phyloP scores from a whole-genome alignment of 306 rosid genomes.

The Prinsepia uniflora region DNA sequence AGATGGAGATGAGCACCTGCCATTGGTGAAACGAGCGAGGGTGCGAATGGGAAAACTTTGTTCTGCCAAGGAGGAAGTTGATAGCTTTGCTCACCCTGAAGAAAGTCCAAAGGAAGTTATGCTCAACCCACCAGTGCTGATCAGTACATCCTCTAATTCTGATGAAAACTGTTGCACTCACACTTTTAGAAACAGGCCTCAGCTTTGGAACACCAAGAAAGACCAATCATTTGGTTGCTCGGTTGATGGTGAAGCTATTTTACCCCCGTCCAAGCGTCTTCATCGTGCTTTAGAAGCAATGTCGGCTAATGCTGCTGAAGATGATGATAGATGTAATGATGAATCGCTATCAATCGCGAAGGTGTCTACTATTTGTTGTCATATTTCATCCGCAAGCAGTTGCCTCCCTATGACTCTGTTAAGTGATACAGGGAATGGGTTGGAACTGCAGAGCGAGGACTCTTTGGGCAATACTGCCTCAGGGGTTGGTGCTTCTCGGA shows the following conservation, averaged over 20 bases:
- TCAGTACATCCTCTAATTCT: slow-evolving; percentile 36
- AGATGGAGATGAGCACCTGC: slow-evolving; percentile 91
- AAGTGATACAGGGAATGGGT: slow-evolving; percentile 31
- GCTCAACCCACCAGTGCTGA: slow-evolving; percentile 28
- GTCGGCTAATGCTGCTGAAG: slow-evolving; percentile 94
- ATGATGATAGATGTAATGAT: slow-evolving; percentile 43
- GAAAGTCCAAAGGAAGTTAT: slow-evolving; percentile 49
- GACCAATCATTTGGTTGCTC: slow-evolving; percentile 63
- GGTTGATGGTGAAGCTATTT: slow-evolving; percentile 77
- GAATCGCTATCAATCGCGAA: slow-evolving; percentile 30
- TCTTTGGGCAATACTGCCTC: slow-evolving; percentile 30
- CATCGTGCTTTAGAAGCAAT: slow-evolving; percentile 98
- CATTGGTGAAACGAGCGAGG: slow-evolving; percentile 87
- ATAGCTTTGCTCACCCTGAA: slow-evolving; percentile 33
- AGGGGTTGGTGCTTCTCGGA: slow-evolving; percentile 26
- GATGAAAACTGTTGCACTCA: slow-evolving; percentile 41
- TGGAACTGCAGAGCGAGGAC: slow-evolving; percentile 27
- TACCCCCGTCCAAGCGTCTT: slow-evolving; percentile 93
- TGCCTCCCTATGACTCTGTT: slow-evolving; percentile 28
- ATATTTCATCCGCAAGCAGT: slow-evolving; percentile 29
- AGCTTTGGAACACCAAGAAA: slow-evolving; percentile 46
- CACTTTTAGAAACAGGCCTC: slow-evolving; percentile 39
- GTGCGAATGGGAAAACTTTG: slow-evolving; percentile 83
- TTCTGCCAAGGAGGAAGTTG: slow-evolving; percentile 48
- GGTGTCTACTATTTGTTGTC: slow-evolving; percentile 31